Evolutionary conservation across 2,329 filamentous ascomycete genomes (phyloP).

Genomic region (Tolypocladium capitatum): DNA sequence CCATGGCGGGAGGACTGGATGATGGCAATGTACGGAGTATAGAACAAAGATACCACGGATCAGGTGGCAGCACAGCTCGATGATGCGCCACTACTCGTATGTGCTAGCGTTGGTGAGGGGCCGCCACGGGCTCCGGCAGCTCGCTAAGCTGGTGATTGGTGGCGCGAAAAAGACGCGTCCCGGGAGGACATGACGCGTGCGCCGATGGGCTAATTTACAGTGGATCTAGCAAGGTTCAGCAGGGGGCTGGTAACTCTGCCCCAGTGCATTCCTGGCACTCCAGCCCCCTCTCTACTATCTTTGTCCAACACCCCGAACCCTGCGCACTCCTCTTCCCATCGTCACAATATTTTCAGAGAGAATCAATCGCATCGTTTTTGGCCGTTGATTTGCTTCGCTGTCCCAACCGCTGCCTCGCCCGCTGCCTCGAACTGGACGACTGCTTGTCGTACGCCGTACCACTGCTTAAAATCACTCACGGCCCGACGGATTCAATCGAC

Average conservation of each 20-base stretch:
- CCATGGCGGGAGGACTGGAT: slow-evolving; percentile 20
- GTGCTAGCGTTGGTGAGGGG: neutral
- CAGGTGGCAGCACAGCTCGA: neutral
- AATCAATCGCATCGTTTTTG: slow-evolving; percentile 1
- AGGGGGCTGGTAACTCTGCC: slow-evolving; percentile 9
- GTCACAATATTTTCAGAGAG: slow-evolving; percentile 7
- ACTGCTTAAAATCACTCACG: neutral
- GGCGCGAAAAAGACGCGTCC: slow-evolving; percentile 18
- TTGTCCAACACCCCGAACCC: slow-evolving; percentile 8
- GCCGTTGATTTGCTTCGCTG: slow-evolving; percentile 2
- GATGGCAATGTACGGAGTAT: neutral
- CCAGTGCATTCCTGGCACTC: slow-evolving; percentile 7
- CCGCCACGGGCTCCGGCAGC: neutral
- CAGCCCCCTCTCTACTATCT: slow-evolving; percentile 8
- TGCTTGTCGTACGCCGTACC: neutral
- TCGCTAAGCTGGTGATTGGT: slow-evolving; percentile 5
- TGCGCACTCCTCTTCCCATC: slow-evolving; percentile 8
- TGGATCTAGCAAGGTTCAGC: neutral
- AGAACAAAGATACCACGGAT: neutral
- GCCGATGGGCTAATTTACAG: neutral
- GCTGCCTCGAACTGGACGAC: neutral
- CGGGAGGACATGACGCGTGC: neutral
- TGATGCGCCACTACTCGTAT: neutral
- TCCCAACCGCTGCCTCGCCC: neutral
- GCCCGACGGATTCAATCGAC: neutral